phyloP scores from a whole-genome alignment of 2,329 filamentous ascomycete species.

The Tolypocladium guangdongense region DNA sequence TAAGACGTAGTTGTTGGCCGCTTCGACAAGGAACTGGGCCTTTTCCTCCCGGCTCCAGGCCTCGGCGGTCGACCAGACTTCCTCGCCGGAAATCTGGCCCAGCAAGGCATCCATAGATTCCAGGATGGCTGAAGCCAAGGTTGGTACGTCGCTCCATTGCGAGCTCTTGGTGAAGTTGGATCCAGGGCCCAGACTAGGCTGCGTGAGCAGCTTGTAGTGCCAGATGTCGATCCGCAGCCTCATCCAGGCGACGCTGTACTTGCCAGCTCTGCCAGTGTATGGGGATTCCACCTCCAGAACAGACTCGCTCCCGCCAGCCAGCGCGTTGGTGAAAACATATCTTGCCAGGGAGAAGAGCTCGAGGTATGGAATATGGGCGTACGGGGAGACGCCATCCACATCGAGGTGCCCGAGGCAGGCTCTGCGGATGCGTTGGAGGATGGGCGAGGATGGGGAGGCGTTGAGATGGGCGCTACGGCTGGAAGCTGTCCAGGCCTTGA shows the following conservation, averaged over 20 bases:
- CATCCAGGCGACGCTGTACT: conserved; percentile 43
- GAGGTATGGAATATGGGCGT: conserved; percentile 71
- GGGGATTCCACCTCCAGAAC: conserved; percentile 14
- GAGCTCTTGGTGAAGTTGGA: conserved; percentile 44
- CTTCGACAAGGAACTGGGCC: conserved; percentile 68
- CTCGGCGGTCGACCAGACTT: conserved; percentile 24
- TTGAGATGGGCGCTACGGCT: not conserved
- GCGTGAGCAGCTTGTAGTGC: conserved; percentile 50
- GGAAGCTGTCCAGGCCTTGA: conserved; percentile 24
- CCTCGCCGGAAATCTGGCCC: conserved; percentile 21
- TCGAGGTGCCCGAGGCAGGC: conserved; percentile 58
- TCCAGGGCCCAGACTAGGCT: conserved; percentile 42
- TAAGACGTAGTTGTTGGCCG: conserved; percentile 72
- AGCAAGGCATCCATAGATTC: conserved; percentile 31
- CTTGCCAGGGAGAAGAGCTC: conserved; percentile 72
- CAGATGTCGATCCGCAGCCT: conserved; percentile 63
- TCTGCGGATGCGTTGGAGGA: conserved; percentile 34
- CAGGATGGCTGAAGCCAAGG: conserved; percentile 39
- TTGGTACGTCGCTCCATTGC: conserved; percentile 49
- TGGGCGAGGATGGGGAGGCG: not conserved
- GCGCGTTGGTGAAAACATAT: conserved; percentile 28
- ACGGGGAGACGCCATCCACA: conserved; percentile 77
- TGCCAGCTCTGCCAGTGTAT: conserved; percentile 31
- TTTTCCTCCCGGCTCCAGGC: conserved; percentile 37
- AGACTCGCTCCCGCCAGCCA: conserved; percentile 11